Evolutionary conservation across 768 basidiomycete species (phyloP).

Genomic region (Termitomyces heimii): DNA sequence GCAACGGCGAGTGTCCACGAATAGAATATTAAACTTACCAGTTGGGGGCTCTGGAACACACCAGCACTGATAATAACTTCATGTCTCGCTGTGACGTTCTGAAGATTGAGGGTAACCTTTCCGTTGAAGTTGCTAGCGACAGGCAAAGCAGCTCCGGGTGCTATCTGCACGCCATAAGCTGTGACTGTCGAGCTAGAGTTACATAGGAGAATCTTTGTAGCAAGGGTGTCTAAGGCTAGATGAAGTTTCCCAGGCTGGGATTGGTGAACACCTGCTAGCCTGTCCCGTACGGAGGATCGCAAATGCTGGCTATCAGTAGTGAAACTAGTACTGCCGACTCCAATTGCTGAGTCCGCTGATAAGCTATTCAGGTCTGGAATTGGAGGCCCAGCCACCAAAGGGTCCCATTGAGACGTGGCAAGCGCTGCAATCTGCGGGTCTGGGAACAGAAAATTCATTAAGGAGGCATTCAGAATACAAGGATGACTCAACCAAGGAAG

Average conservation of each 20-base stretch:
- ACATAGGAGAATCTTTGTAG: conserved; percentile 19
- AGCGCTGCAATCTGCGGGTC: conserved; percentile 20
- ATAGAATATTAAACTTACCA: conserved; percentile 12
- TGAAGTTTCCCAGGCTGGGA: conserved; percentile 11
- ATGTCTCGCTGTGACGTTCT: conserved; percentile 17
- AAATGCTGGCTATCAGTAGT: conserved; percentile 19
- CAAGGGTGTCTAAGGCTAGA: conserved; percentile 20
- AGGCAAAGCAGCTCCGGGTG: conserved; percentile 17
- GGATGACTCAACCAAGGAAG: conserved; percentile 15
- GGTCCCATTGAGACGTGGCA: conserved; percentile 7
- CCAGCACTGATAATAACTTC: conserved; percentile 25
- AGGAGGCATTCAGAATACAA: neutral
- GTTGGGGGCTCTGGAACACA: conserved; percentile 22
- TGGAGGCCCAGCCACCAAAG: conserved; percentile 11
- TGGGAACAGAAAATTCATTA: conserved; percentile 1
- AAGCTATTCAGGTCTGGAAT: conserved; percentile 20
- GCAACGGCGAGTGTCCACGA: neutral
- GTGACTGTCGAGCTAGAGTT: conserved; percentile 5
- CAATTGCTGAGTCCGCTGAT: conserved; percentile 14
- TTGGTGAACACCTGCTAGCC: conserved; percentile 13
- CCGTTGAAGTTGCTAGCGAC: conserved; percentile 23
- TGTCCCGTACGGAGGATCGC: conserved; percentile 21
- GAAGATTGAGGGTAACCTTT: conserved; percentile 9
- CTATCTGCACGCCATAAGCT: conserved; percentile 22
- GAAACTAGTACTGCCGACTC: conserved; percentile 14